phyloP scores from a whole-genome alignment of 208 protist genomes.

The Trypanosomatidae sp. region DNA sequence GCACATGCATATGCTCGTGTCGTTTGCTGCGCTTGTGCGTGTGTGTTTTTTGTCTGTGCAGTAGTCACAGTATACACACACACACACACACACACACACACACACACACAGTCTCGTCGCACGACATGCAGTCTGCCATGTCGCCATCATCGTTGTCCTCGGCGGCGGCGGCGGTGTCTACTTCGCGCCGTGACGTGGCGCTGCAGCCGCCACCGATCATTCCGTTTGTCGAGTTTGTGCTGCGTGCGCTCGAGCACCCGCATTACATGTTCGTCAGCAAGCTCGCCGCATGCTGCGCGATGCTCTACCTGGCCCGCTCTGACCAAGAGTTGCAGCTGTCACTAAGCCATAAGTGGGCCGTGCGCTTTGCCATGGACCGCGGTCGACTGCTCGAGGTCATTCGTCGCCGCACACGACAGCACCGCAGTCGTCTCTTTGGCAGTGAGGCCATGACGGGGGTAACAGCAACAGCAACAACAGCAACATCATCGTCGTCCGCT shows the following conservation, averaged over 20 bases:
- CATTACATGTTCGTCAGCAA: slow-evolving; percentile 77
- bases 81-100: no score
- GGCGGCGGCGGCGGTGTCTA: no score
- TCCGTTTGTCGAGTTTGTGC: slow-evolving; percentile 72
- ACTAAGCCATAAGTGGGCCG: slow-evolving; percentile 63
- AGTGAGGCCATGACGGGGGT: not conserved
- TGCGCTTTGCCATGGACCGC: slow-evolving; percentile 53
- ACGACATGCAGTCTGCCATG: no score
- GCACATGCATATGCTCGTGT: no score
- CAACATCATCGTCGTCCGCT: not conserved
- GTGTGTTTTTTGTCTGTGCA: no score
- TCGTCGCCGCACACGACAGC: slow-evolving; percentile 5
- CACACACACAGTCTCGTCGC: no score
- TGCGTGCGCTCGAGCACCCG: slow-evolving; percentile 62
- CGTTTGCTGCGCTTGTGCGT: no score
- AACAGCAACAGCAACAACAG: not conserved
- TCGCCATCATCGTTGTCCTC: no score
- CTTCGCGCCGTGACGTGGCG: slow-evolving; percentile 12
- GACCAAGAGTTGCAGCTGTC: slow-evolving; percentile 43
- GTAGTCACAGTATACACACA: no score
- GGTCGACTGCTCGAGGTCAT: slow-evolving; percentile 26
- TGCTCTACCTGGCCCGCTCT: slow-evolving; percentile 65
- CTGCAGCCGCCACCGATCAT: slow-evolving; percentile 31
- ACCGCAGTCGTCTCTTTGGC: not conserved
- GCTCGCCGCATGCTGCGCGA: slow-evolving; percentile 60